Conservation (phyloP, 2,329 filamentous ascomycete genomes). For the Diaporthe aspalathi region DNA sequence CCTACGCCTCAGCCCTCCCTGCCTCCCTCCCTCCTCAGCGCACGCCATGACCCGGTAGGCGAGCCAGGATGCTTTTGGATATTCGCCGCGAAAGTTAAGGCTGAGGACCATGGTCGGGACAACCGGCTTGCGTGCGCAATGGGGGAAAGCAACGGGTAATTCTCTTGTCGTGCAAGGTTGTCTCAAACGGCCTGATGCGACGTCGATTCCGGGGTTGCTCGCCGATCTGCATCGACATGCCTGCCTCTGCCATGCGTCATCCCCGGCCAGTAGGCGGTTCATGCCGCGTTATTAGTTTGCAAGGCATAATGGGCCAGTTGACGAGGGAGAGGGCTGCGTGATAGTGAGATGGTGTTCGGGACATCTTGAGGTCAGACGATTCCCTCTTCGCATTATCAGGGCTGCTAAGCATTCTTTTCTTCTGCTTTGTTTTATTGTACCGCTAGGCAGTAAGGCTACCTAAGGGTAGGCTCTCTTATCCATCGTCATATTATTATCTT, state of each 20-base stretch:
- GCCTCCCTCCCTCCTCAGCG: background rate
- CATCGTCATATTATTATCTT: constrained; percentile 11
- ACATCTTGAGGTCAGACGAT: constrained; percentile 23
- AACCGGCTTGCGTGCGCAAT: background rate
- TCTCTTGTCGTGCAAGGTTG: constrained; percentile 9
- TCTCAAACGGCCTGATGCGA: constrained; percentile 24
- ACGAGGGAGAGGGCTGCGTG: background rate
- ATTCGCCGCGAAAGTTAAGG: constrained; percentile 7
- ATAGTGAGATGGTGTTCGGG: constrained; percentile 9
- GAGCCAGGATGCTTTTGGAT: constrained; percentile 21
- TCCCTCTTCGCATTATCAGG: constrained; percentile 9
- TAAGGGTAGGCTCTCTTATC: constrained; percentile 12
- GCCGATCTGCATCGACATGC: constrained; percentile 27
- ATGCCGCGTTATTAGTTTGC: constrained; percentile 22
- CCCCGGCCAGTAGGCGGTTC: constrained; percentile 22
- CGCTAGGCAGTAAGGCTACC: background rate
- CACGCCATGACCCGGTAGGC: constrained; percentile 14
- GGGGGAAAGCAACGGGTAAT: constrained; percentile 11
- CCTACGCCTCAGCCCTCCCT: background rate
- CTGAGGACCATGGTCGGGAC: background rate
- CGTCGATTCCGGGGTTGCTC: constrained; percentile 3
- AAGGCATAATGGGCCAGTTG: constrained; percentile 2
- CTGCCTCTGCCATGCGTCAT: constrained; percentile 26
- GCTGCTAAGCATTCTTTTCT: background rate
- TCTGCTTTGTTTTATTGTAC: constrained; percentile 6